phyloP scores from a whole-genome alignment of 208 protist species.

The Leishmania braziliensis region DNA sequence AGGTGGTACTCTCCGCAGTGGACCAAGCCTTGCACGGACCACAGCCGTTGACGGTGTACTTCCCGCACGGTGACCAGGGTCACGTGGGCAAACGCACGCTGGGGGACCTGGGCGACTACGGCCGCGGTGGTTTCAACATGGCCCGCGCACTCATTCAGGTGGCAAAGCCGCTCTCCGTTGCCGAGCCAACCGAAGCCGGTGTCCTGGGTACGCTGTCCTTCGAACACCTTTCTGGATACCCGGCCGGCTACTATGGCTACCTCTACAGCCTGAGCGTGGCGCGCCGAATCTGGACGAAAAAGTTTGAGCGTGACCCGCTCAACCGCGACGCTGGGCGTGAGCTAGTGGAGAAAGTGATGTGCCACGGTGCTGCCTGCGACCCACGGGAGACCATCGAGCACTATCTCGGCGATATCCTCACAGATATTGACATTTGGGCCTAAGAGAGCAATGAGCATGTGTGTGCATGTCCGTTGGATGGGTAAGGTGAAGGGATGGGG shows the following conservation, averaged over 20 bases:
- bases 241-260: conserved; percentile 93
- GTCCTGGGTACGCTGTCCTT: conserved; percentile 84
- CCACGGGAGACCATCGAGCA: conserved; percentile 72
- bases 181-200: conserved; percentile 68
- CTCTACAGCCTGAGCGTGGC: conserved; percentile 91
- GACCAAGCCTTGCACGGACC: conserved; percentile 90
- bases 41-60: conserved; percentile 89
- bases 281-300: conserved; percentile 89
- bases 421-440: conserved; percentile 88
- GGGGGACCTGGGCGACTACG: conserved; percentile 74
- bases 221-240: conserved; percentile 91
- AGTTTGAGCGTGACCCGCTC: conserved; percentile 87
- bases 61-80: conserved; percentile 71
- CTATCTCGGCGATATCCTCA: conserved; percentile 84
- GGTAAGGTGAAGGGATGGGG: background rate
- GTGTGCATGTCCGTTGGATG: background rate
- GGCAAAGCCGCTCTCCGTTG: conserved; percentile 75
- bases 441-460: conserved; percentile 28
- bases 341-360: conserved; percentile 87
- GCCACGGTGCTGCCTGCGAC: conserved; percentile 85
- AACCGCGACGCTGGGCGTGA: conserved; percentile 83
- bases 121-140: conserved; percentile 79
- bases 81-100: conserved; percentile 81
- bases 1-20: conserved; percentile 86
- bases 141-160: conserved; percentile 81